Percentiles rank a stretch among this genome's conserved stretches.
phyloP scores from a whole-genome alignment of 768 basidiomycete species.

The Tricholoma sp. region DNA sequence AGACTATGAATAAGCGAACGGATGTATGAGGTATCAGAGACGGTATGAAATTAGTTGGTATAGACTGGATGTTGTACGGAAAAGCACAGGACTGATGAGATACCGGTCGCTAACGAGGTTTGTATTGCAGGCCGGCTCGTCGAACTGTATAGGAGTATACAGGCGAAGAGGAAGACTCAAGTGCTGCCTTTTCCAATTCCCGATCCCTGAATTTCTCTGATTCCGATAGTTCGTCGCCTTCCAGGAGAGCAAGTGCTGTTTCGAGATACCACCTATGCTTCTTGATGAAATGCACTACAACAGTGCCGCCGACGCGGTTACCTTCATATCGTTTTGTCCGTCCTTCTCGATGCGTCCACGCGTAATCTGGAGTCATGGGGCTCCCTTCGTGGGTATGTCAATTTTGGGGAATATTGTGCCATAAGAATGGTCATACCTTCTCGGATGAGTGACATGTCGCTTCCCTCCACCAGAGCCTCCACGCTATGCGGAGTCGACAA shows the following conservation, averaged over 20 bases:
- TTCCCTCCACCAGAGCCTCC: conserved; percentile 92
- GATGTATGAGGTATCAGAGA: background rate
- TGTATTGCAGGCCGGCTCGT: background rate
- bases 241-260: conserved; percentile 83
- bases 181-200: conserved; percentile 17
- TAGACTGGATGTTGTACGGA: background rate
- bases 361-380: conserved; percentile 54
- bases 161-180: conserved; percentile 5
- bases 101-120: conserved; percentile 1
- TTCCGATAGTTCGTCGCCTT: conserved; percentile 69
- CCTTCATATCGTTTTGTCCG: conserved; percentile 57
- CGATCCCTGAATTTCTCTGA: conserved; percentile 35
- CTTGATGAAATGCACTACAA: conserved; percentile 97
- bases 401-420: conserved; percentile 1
- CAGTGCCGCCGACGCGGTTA: conserved; percentile 82
- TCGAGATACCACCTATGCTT: conserved; percentile 96
- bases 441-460: conserved; percentile 67
- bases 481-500: conserved; percentile 67
- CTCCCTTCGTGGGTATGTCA: conserved; percentile 35
- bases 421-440: conserved; percentile 42
- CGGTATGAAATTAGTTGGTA: background rate
- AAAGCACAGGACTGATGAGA: background rate
- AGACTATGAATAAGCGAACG: background rate
- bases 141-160: conserved; percentile 6
- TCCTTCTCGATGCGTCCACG: conserved; percentile 74